Conservation (phyloP, 2,329 filamentous ascomycete species). For the Nannizziopsis arthrosporioides region DNA sequence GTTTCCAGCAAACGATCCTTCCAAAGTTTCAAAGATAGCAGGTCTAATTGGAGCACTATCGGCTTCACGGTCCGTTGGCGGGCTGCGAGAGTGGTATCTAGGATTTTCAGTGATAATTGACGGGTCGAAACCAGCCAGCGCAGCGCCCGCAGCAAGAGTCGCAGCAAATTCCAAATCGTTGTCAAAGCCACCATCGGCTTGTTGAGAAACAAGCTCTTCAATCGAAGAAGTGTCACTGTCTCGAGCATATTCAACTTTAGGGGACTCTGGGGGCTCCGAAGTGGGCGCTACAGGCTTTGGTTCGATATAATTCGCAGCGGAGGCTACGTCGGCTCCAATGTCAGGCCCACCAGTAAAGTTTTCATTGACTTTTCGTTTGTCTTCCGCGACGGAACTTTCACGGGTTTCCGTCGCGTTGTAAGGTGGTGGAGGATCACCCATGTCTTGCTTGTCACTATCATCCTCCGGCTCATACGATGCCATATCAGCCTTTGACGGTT, state of each 20-base stretch:
- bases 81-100: slow-evolving; percentile 45
- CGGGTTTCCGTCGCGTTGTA: background rate
- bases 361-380: background rate
- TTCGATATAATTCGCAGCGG: background rate
- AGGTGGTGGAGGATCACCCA: too few relatives aligned
- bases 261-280: background rate
- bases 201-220: slow-evolving; percentile 3
- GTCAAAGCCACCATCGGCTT: slow-evolving; percentile 36
- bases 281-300: background rate
- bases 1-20: slow-evolving; percentile 5
- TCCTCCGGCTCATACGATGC: background rate
- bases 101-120: slow-evolving; percentile 58
- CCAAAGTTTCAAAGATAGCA: slow-evolving; percentile 14
- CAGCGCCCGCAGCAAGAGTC: slow-evolving; percentile 54
- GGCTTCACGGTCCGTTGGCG: slow-evolving; percentile 13
- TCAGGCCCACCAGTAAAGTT: background rate
- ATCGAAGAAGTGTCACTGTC: background rate
- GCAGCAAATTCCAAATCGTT: slow-evolving; percentile 60
- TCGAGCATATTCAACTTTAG: slow-evolving; percentile 2
- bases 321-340: background rate
- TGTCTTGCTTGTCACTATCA: too few relatives aligned
- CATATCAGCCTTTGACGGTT: background rate
- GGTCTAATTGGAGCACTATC: slow-evolving; percentile 1
- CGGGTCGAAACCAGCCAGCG: slow-evolving; percentile 59
- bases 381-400: background rate